Evolutionary conservation across 805 yeast species (phyloP), one percentile per base, ranked within the genome.

Genomic region (Monosporozyma aquatica): DNA sequence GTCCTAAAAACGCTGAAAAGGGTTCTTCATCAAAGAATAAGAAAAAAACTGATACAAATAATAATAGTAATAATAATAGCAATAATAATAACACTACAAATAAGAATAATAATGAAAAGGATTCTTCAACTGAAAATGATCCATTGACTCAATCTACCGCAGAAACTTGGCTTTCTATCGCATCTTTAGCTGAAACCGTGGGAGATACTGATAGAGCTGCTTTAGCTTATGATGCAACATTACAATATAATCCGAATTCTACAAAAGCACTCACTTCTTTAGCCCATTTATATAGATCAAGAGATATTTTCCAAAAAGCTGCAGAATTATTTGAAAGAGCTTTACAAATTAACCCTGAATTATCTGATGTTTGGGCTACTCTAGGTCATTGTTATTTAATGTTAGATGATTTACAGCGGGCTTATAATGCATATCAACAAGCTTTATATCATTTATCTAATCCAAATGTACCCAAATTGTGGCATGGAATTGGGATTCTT

Each of bases 401-500:
- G 96, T 69, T 89, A 61, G 98, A 92, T 63, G 98, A 92, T 56
- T 72, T 92, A 47, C 96, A 86, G 62, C 77, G 95, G 54, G 97
- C 97, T 6, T 92, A 92, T 61, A 82, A 89, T 36, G 95, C 97
- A 3, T 92, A 92, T 67, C 98, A 92, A 67, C 89, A 94, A 59
- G 97, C 97, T 3, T 69, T 92, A 38, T 83, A 85, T 63, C 92
- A 87, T 61, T 67, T 89, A 58, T 86, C 84, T 49, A 90, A 92
- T 57, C 94, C 96, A 37, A 86, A 87, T 52, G 97, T 89, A 42
- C 97, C 97, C 43, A 87, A 87, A 60, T 74, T 92, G 52, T 92
- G 98, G 98, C 97, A 92, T 64, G 98, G 98, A 0, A 90, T 92
- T 50, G 98, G 98, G 27, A 92, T 92, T 45, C 71, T 92, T 47